Base-by-base conservation (phyloP, 495 filamentous ascomycete genomes). In the Lophium mytilinum region DNA sequence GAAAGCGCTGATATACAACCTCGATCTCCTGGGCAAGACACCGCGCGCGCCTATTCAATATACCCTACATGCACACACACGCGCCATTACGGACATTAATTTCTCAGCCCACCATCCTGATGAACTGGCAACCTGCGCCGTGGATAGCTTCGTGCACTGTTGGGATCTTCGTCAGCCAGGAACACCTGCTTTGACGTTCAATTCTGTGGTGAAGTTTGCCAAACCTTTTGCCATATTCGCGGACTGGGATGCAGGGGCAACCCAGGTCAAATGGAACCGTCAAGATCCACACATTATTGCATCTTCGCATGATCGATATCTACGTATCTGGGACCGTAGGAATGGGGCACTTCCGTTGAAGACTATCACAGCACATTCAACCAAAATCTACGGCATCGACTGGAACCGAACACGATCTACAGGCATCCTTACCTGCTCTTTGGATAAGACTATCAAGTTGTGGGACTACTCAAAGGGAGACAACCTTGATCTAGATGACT, bases 51-150 rank as follows among this genome's bases (percentile, higher is more conserved):
- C 84, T 2, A 88, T 95, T 45, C 88, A 98, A 70, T 82, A 89
- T 70, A 88, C 89, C n/a, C 78, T 96, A 37, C 88, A 95, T 67
- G 90, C 81, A 11, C 92, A 97, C 69, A 86, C 81, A 1, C 78
- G 92, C 47, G 90, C 91, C 53, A 97, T 97, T 52, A 96, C 91
- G 12, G 92, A 97, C 65, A 90, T 96, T 69, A 97, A 97, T 68
- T 97, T 96, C 69, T 93, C 87, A 0, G 91, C 92, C 0, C 89
- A 95, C 66, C 85, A 96, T 69, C 87, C 90, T 0, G 90, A 96
- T 60, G 76, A 88, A 36, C 78, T 97, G 15, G 88, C 92, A 1
- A 96, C 92, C 10, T 96, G 92, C 68, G 84, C 88, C 6, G 86
- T 97, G 18, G 92, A 97, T 71, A 93, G 89, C 40, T 95, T 90